A percentile compares a stretch with the other conserved stretches of the same genome.
Evolutionary conservation across 768 basidiomycete genomes (phyloP).

Genomic region (Dendrothele bispora): DNA sequence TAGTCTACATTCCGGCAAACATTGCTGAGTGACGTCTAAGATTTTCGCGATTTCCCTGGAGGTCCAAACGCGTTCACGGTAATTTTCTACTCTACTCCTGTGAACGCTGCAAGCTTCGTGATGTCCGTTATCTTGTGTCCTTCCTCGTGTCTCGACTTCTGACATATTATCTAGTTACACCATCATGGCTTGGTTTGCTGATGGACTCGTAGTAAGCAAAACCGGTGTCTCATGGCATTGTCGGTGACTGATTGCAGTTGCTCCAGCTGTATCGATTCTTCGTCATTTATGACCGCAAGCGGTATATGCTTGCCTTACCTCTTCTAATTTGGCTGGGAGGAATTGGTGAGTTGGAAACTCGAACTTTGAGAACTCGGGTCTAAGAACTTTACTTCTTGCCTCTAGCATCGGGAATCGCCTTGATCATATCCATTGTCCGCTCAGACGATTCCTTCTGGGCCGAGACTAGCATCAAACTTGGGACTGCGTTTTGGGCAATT

Average conservation of each 20-base stretch:
- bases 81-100: constrained; percentile 10
- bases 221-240: no score
- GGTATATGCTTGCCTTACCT: constrained; percentile 8
- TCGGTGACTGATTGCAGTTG: no score
- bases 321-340: constrained; percentile 1
- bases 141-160: not conserved
- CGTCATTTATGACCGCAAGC: constrained; percentile 11
- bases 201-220: no score
- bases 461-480: not conserved
- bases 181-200: constrained; percentile 27
- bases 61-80: constrained; percentile 15
- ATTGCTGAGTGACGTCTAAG: no score
- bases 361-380: not conserved
- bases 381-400: not conserved
- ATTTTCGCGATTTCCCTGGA: constrained; percentile 17
- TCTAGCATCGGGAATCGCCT: not conserved
- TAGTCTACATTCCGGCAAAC: no score
- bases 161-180: constrained; percentile 17
- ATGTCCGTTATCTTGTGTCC: constrained; percentile 12
- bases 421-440: not conserved
- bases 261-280: constrained; percentile 17
- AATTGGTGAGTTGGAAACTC: constrained; percentile 3
- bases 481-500: not conserved
- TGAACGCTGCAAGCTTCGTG: constrained; percentile 20
- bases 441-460: not conserved